Base-by-base conservation (phyloP, 495 filamentous ascomycete genomes). In the Letharia lupina region DNA sequence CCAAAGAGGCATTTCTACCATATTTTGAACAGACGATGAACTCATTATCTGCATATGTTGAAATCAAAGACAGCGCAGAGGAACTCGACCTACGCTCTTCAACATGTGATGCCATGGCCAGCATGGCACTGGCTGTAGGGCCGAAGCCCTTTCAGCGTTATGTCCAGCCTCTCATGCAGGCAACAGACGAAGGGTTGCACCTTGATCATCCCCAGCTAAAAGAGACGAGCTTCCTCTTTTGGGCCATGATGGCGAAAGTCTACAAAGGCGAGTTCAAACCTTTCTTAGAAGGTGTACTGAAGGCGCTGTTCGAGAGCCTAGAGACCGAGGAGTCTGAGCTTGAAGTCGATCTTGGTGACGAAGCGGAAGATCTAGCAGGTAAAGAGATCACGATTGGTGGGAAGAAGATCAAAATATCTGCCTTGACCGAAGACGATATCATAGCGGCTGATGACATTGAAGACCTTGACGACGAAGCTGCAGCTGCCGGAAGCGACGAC, bases 211-310 rank as follows among this genome's bases (percentile, higher is more conserved):
- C 91, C 13, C 84, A 93, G 61, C 83, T 98, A 60, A 86, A 90
- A 73, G 95, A 98, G 78, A 97, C 91, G 63, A 95, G 91, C 73
- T 98, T 95, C 77, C 91, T 98, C 69, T 84, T 98, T 67, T 98
- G 94, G 92, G 91, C 90, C 70, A 89, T 87, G 35, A 87, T 98
- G 76, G 88, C 94, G 60, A 95, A 93, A 77, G 91, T 98, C 11
- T 98, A 98, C 74, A 85, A 87, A 70, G 91, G 91, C 73, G 86
- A 96, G 45, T 96, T 98, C 73, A 82, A 86, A 57, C 87, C 89
- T 18, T 96, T 95, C 81, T 84, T 98, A 9, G 82, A 85, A 8
- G 91, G 89, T 60, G 92, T 92, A 60, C 87, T 95, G 70, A 88
- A 91, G 71, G 91, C 89, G 57, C 82, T 98, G 6, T 88, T 93